Evolutionary conservation across 2,329 filamentous ascomycete species (phyloP).

Genomic region (Fusarium torulosum): DNA sequence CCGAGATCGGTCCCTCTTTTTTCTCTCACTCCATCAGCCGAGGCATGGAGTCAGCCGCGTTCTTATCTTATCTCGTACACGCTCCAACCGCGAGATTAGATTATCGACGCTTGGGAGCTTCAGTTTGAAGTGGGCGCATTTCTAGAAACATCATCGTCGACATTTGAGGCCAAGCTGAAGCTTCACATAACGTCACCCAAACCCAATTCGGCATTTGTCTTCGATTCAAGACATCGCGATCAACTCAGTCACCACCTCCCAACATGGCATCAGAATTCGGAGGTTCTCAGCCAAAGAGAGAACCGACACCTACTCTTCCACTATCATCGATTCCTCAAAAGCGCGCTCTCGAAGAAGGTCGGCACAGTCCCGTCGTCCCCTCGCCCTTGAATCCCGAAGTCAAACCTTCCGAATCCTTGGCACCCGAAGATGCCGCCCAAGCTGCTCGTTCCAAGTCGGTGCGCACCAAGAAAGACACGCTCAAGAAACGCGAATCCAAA

Average conservation of each 20-base stretch:
- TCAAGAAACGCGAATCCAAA: conserved; percentile 77
- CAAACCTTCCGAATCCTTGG: conserved; percentile 56
- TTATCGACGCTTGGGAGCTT: conserved; percentile 14
- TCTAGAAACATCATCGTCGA: conserved; percentile 15
- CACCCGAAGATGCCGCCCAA: conserved; percentile 62
- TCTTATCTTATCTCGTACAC: conserved; percentile 32
- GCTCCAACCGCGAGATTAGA: conserved; percentile 18
- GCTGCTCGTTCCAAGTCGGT: conserved; percentile 55
- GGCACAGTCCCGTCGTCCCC: conserved; percentile 75
- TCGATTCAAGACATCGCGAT: background rate
- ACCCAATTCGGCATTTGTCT: conserved; percentile 1
- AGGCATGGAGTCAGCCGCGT: background rate
- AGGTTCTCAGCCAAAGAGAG: conserved; percentile 54
- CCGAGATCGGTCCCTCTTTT: conserved; percentile 48
- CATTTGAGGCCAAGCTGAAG: background rate
- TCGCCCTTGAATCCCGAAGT: conserved; percentile 80
- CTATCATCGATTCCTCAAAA: conserved; percentile 71
- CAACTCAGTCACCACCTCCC: conserved; percentile 8
- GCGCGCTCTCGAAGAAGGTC: conserved; percentile 73
- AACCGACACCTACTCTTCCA: conserved; percentile 56
- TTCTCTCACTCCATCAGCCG: conserved; percentile 25
- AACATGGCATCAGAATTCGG: conserved; percentile 55
- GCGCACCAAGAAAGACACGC: conserved; percentile 73
- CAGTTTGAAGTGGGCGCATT: conserved; percentile 15
- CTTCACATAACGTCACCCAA: conserved; percentile 9